Evolutionary conservation across 495 filamentous ascomycete genomes (phyloP).

Genomic region (Xylaria telfairii): DNA sequence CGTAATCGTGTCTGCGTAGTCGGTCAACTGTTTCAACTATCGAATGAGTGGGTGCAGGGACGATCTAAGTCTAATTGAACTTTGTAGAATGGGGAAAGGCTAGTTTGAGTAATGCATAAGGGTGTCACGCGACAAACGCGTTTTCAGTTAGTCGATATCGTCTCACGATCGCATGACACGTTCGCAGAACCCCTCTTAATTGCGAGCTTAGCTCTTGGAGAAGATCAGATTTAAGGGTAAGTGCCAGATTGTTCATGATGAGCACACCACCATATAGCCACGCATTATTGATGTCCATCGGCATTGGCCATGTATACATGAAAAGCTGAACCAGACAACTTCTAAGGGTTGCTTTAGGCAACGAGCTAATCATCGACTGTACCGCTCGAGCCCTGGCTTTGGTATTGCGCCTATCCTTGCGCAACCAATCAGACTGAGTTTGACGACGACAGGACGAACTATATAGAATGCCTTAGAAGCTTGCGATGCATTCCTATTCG

Average conservation of each 20-base stretch:
- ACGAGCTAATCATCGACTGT: constrained; percentile 7
- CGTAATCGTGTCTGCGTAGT: constrained; percentile 7
- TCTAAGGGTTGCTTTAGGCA: neutral
- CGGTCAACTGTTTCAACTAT: neutral
- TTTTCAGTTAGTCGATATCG: constrained; percentile 21
- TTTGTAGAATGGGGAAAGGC: constrained; percentile 10
- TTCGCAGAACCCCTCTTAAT: neutral
- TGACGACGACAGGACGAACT: neutral
- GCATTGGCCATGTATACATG: constrained; percentile 13
- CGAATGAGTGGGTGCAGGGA: constrained; percentile 4
- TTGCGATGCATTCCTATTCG: constrained; percentile 6
- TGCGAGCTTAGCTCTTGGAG: neutral
- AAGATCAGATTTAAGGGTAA: neutral
- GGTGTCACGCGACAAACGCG: constrained; percentile 18
- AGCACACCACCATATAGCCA: constrained; percentile 11
- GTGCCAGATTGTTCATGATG: constrained; percentile 15
- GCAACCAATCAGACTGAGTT: constrained; percentile 3
- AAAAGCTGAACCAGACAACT: neutral
- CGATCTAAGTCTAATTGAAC: neutral
- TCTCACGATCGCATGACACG: constrained; percentile 26
- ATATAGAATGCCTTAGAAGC: neutral
- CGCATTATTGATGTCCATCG: constrained; percentile 2
- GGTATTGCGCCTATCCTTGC: neutral
- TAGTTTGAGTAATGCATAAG: constrained; percentile 10
- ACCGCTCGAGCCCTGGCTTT: neutral